Evolutionary conservation across 2,329 filamentous ascomycete species (phyloP), one percentile per base, ranked within the genome.

Genomic region (Aspergillus sp.): DNA sequence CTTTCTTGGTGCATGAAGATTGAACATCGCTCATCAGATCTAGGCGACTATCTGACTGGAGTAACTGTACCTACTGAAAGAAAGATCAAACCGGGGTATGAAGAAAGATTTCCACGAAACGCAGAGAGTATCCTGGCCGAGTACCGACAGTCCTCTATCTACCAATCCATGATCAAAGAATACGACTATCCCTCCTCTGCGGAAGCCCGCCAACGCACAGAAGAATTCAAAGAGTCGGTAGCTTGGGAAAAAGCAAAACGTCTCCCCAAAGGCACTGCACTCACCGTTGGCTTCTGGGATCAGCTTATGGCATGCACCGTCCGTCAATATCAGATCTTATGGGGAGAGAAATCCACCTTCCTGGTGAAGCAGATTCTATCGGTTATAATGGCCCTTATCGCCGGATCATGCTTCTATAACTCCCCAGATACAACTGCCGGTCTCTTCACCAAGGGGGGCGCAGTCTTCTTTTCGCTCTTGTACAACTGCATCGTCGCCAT

Each of bases 371-470:
- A 85, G 51, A 61, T 71, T 5, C 73, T 75, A 0, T 81, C 77
- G 1, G 55, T 85, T 6, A 53, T 72, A 0, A 78, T 83, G 53
- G 81, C 82, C 0, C 61, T 87, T 5, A 77, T 86, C 44, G 71
- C 76, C 2, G 83, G 82, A 5, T 85, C 82, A 0, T 70, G 86
- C 4, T 87, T 87, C 64, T 87, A 86, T 64, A 73, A 82, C 43
- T 77, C 82, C 0, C 75, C 81, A 0, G 46, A 66, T 26, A 79
- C 75, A 39, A 78, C 80, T 0, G 70, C 64, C 1, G 83, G 83
- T 7, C 63, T 87, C 0, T 86, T 86, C 59, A 58, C 78, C 53
- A 85, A 85, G 53, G 73, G 75, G 0, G 84, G 83, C 40, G 75
- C 81, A 0, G 65, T 83, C 5, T 87, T 86, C 69, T 76, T 86